Conservation (phyloP, 495 filamentous ascomycete genomes). For the Tuber aestivum region DNA sequence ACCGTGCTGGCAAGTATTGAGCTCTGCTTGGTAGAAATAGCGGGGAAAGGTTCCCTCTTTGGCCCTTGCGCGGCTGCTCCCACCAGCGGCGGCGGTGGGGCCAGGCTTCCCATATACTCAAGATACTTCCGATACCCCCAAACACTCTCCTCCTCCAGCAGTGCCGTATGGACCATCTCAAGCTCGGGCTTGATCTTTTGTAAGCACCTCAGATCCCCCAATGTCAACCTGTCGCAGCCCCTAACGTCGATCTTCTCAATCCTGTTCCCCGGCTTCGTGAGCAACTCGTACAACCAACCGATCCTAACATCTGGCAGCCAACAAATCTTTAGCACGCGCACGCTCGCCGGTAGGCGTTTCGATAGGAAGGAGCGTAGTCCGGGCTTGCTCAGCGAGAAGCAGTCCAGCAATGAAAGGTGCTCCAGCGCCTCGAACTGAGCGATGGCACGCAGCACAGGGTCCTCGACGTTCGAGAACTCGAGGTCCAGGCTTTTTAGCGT, state of each 20-base stretch:
- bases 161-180: conserved; percentile 26
- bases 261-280: conserved; percentile 11
- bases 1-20: background rate
- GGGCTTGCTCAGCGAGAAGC: conserved; percentile 22
- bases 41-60: background rate
- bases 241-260: conserved; percentile 28
- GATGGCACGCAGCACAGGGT: conserved; percentile 32
- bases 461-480: conserved; percentile 34
- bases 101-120: conserved; percentile 22
- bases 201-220: conserved; percentile 32
- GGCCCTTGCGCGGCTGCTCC: background rate
- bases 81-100: background rate
- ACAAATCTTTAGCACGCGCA: conserved; percentile 22
- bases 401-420: conserved; percentile 23
- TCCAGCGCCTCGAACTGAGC: conserved; percentile 25
- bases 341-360: conserved; percentile 28
- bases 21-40: background rate
- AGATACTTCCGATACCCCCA: conserved; percentile 36
- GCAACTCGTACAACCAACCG: conserved; percentile 33
- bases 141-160: conserved; percentile 21
- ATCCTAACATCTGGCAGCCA: conserved; percentile 34
- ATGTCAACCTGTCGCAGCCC: conserved; percentile 33
- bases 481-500: conserved; percentile 26
- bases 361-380: conserved; percentile 26
- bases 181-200: conserved; percentile 23